Evolutionary conservation across 2,329 filamentous ascomycete species (phyloP).

Genomic region (Gnomoniopsis smithogilvyi): DNA sequence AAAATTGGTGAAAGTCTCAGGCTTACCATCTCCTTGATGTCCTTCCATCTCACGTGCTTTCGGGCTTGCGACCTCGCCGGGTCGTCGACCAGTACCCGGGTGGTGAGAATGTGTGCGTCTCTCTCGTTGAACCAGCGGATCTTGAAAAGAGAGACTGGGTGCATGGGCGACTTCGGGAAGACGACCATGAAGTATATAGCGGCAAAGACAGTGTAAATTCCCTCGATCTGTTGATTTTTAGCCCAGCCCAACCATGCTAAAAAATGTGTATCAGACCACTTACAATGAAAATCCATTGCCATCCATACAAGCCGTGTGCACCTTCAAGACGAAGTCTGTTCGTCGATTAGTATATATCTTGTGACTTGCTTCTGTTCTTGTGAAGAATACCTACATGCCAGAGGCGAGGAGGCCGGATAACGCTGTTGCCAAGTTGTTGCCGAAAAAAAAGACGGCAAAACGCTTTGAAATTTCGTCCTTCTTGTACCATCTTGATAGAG

Average conservation of each 20-base stretch:
- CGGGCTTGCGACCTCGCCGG: constrained; percentile 31
- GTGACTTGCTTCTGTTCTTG: background rate
- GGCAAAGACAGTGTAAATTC: constrained; percentile 32
- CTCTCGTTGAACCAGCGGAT: constrained; percentile 14
- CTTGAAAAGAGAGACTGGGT: constrained; percentile 2
- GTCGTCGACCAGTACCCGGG: constrained; percentile 32
- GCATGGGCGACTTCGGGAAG: constrained; percentile 25
- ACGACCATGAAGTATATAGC: constrained; percentile 29
- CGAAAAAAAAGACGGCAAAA: constrained; percentile 42
- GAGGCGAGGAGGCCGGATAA: constrained; percentile 39
- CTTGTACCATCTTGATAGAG: constrained; percentile 46
- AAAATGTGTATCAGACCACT: background rate
- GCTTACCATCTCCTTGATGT: constrained; percentile 31
- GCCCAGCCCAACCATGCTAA: background rate
- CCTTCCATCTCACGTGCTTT: constrained; percentile 27
- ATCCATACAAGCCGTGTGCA: constrained; percentile 27
- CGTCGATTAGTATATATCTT: background rate
- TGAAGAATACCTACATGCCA: constrained; percentile 27
- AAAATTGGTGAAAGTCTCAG: background rate
- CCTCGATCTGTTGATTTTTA: constrained; percentile 27
- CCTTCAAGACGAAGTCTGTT: constrained; percentile 29
- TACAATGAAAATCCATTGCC: constrained; percentile 33
- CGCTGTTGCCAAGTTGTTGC: constrained; percentile 39
- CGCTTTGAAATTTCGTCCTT: constrained; percentile 41
- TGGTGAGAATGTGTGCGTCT: constrained; percentile 31